Evolutionary conservation across 192 early-diverging fungal genomes (phyloP), one percentile per base, ranked within the genome.

Genomic region (Backusella luteola): DNA sequence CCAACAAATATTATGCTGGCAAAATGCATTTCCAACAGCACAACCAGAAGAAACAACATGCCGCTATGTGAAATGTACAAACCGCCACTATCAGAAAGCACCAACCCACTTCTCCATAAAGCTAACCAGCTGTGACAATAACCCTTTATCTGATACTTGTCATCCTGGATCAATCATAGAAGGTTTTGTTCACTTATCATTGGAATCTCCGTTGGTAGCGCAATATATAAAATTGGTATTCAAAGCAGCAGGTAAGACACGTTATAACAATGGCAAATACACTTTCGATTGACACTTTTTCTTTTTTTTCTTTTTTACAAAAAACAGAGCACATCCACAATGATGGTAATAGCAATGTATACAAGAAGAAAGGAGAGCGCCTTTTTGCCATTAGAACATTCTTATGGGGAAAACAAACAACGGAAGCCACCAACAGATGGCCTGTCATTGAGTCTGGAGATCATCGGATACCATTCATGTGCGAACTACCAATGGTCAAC

Each of bases 401-500:
- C 34, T 34, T 81, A 12, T 81, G 80, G 80, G 80, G 80, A 23
- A 29, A 63, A 26, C 23, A 23, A 23, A 66, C 66, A 34, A 56
- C 66, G 3, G 67, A 71, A 66, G 71, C 41, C 34, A 76, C 29
- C 7, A 29, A 32, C 32, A 49, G 44, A 15, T 80, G 79, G 79
- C 75, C 73, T 14, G 35, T 69, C 42, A 41, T 81, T 19, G 76
- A 74, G 66, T 34, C 81, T n/a, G 81, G 81, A 14, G 46, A 46
- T 12, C 75, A 79, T 26, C 12, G 23, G n/a, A 79, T 79, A 23
- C 78, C 81, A 19, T 83, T 83, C 35, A 42, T 77, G 15, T 56
- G 59, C 21, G 77, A 83, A 73, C 21, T 83, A 14, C 81, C 81
- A 17, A 38, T 79, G 29, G 69, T 83, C 67, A 83, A 83, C 17